These are phyloP conservation scores for Penicillium brasilianum DNA, from an alignment of 2,329 filamentous ascomycete genomes.

Conservation along the genomic window DNA sequence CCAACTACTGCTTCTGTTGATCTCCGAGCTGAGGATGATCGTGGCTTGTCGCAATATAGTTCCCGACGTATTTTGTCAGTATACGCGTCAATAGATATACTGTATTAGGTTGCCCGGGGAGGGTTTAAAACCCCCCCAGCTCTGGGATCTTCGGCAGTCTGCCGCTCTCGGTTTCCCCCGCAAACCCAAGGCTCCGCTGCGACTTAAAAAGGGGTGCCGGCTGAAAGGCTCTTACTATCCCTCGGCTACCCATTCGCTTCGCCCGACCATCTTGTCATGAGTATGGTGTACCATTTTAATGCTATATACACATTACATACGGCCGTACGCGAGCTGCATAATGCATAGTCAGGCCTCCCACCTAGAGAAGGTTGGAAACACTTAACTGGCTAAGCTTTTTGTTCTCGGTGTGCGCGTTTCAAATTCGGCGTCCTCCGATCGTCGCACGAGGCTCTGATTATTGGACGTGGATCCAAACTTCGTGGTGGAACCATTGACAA, in stretches of 20 bases:
- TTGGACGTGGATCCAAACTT: not conserved
- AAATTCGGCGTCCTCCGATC: not conserved
- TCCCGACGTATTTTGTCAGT: too few species aligned
- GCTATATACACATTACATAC: too few species aligned
- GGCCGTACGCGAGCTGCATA: not conserved
- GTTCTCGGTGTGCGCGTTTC: not conserved
- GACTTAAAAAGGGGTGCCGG: not conserved
- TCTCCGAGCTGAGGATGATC: too few species aligned
- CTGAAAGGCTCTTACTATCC: slow-evolving; percentile 1
- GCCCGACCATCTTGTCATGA: not conserved
- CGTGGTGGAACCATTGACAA: not conserved
- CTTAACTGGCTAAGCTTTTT: slow-evolving; percentile 3
- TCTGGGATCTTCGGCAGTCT: not conserved
- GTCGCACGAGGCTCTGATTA: not conserved
- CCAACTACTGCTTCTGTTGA: not conserved
- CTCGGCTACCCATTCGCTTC: not conserved
- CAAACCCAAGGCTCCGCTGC: not conserved
- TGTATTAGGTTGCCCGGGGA: not conserved
- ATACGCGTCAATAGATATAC: not conserved
- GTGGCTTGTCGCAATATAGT: too few species aligned
- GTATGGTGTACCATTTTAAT: too few species aligned
- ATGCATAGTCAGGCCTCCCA: slow-evolving; percentile 1
- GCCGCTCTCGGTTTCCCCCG: slow-evolving; percentile 4
- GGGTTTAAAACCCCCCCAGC: not conserved
- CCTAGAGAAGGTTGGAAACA: not conserved